phyloP scores from a whole-genome alignment of 2,329 filamentous ascomycete genomes.

The Fusarium liriodendri region DNA sequence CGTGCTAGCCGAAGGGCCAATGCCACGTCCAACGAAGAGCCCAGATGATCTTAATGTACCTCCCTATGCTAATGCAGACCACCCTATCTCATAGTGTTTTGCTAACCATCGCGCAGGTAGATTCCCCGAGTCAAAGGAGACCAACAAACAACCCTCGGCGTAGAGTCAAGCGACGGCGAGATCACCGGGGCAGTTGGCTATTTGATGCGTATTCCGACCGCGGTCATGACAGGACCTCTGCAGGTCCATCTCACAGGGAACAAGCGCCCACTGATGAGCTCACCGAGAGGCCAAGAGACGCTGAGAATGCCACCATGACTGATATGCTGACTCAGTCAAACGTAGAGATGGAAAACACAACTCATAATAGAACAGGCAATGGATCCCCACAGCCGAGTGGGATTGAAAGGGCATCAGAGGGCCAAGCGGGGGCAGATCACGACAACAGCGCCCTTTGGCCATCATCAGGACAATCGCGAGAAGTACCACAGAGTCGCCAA shows the following conservation, averaged over 20 bases:
- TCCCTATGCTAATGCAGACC: not conserved
- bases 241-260: not conserved
- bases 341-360: not conserved
- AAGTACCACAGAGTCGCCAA: not conserved
- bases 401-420: not conserved
- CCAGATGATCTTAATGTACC: conserved; percentile 15
- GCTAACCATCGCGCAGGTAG: not conserved
- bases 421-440: not conserved
- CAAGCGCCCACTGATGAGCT: not conserved
- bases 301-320: not conserved
- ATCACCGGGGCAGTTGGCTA: not conserved
- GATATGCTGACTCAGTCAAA: not conserved
- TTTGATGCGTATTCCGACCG: not conserved
- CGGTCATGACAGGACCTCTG: not conserved
- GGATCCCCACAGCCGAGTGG: not conserved
- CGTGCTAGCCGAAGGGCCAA: accelerated
- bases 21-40: not conserved
- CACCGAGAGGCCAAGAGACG: accelerated
- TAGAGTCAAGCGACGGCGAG: not conserved
- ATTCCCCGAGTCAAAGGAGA: not conserved
- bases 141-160: not conserved
- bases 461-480: not conserved
- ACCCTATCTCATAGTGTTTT: too few species aligned
- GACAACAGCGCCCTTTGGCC: not conserved
- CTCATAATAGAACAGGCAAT: not conserved